phyloP scores from a whole-genome alignment of 1,139 yeast genomes.

The Scheffersomyces stambukii region DNA sequence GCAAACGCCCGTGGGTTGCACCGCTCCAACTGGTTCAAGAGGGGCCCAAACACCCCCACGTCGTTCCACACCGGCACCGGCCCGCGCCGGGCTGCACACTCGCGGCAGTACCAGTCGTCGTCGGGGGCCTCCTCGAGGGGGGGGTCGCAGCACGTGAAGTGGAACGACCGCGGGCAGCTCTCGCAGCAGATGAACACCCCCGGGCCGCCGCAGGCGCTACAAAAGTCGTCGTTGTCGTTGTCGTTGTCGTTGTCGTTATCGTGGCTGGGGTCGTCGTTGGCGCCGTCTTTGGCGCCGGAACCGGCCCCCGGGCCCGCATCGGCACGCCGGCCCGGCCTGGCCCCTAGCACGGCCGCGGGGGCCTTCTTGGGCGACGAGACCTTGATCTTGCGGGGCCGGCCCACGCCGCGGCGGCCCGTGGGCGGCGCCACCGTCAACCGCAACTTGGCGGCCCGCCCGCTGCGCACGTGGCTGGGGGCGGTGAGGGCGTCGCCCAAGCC shows the following conservation, averaged over 20 bases:
- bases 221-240: conserved; percentile 76
- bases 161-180: conserved; percentile 87
- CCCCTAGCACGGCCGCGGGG: neutral
- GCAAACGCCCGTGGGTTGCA: conserved; percentile 71
- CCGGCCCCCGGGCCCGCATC: conserved; percentile 8
- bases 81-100: conserved; percentile 46
- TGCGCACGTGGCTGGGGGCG: conserved; percentile 30
- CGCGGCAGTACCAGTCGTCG: conserved; percentile 86
- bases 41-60: conserved; percentile 58
- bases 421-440: conserved; percentile 12
- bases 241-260: conserved; percentile 20
- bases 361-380: conserved; percentile 1
- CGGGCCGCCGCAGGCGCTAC: conserved; percentile 81
- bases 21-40: conserved; percentile 53
- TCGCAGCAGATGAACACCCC: conserved; percentile 94
- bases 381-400: conserved; percentile 7
- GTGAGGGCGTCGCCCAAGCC: conserved; percentile 9
- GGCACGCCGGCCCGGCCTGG: conserved; percentile 25
- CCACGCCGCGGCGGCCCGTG: conserved; percentile 7
- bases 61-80: conserved; percentile 30
- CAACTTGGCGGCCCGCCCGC: conserved; percentile 11
- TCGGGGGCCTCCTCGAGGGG: conserved; percentile 82
- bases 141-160: conserved; percentile 86
- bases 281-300: conserved; percentile 15
- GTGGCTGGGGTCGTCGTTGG: conserved; percentile 25